phyloP scores from a whole-genome alignment of 2,329 filamentous ascomycete genomes.

The Xylaria digitata region DNA sequence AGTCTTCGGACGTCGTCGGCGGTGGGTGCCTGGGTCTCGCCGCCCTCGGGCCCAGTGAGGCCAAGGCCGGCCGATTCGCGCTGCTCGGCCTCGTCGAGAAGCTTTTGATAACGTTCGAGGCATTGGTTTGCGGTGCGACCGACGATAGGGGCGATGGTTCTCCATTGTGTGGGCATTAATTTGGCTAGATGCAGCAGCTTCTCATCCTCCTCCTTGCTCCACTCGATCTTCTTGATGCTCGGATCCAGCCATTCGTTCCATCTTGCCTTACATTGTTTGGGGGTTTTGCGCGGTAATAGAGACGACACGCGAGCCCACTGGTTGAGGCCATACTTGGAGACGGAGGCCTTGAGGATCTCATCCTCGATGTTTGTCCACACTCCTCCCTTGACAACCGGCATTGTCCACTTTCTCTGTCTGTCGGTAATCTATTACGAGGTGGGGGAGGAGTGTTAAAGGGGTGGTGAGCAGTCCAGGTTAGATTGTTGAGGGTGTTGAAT shows the following conservation, averaged over 20 bases:
- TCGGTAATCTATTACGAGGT: neutral
- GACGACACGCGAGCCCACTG: constrained; percentile 99
- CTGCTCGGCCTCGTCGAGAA: constrained; percentile 94
- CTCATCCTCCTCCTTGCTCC: constrained; percentile 98
- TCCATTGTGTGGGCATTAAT: constrained; percentile 99
- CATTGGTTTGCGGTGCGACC: constrained; percentile 97
- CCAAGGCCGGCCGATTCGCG: constrained; percentile 84
- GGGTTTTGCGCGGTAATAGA: constrained; percentile 93
- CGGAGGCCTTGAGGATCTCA: constrained; percentile 95
- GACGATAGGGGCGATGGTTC: constrained; percentile 96
- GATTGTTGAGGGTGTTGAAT: constrained; percentile 9
- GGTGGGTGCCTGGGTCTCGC: constrained; percentile 85
- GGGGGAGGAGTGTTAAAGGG: neutral
- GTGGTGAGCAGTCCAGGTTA: constrained; percentile 1
- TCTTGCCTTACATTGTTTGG: constrained; percentile 98
- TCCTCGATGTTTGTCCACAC: constrained; percentile 86
- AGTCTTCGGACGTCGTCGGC: constrained; percentile 92
- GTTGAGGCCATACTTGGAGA: constrained; percentile 94
- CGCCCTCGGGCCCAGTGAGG: constrained; percentile 85
- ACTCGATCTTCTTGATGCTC: constrained; percentile 97
- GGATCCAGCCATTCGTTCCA: constrained; percentile 99
- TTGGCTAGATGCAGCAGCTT: constrained; percentile 96
- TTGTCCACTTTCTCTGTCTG: constrained; percentile 47
- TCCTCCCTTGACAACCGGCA: constrained; percentile 80
- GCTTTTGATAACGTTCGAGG: constrained; percentile 94